phyloP scores from a whole-genome alignment of 176 grass and related monocot genomes.

The Triticum dicoccoides region DNA sequence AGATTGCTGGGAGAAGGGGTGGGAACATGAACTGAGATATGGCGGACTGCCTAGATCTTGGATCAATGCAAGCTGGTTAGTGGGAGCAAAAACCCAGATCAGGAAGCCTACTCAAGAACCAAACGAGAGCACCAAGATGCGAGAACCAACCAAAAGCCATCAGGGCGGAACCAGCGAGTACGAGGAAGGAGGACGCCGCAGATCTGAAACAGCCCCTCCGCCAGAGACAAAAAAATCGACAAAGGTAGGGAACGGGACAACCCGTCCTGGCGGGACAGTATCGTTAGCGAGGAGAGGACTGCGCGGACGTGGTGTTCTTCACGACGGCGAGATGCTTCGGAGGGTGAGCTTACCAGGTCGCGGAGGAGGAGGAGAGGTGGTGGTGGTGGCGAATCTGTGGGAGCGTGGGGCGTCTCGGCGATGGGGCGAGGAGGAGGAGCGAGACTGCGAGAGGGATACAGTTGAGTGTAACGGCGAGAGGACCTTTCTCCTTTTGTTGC shows the following conservation, averaged over 20 bases:
- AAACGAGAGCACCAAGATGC: not conserved
- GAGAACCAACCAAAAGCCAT: slow-evolving; percentile 32
- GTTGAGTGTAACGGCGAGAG: not conserved
- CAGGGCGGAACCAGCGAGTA: slow-evolving; percentile 14
- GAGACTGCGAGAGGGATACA: not conserved
- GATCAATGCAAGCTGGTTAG: not conserved
- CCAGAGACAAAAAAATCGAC: not conserved
- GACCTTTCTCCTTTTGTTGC: not conserved
- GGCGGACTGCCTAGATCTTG: not conserved
- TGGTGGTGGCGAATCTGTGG: not conserved
- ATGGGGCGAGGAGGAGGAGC: not conserved
- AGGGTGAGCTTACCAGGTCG: not conserved
- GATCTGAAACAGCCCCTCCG: slow-evolving; percentile 25
- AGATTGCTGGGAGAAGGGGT: not conserved
- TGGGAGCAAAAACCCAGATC: slow-evolving; percentile 23
- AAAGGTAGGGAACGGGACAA: not conserved
- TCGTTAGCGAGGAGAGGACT: not conserved
- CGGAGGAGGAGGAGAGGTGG: not conserved
- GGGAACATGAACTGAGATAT: no score
- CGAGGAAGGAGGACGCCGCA: slow-evolving; percentile 25
- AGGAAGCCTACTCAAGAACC: slow-evolving; percentile 36
- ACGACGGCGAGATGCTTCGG: not conserved
- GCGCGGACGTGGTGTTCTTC: not conserved
- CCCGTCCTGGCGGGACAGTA: not conserved
- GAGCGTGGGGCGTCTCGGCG: not conserved